Conservation (phyloP, 2,329 filamentous ascomycete species). For the Monilinia fructicola region DNA sequence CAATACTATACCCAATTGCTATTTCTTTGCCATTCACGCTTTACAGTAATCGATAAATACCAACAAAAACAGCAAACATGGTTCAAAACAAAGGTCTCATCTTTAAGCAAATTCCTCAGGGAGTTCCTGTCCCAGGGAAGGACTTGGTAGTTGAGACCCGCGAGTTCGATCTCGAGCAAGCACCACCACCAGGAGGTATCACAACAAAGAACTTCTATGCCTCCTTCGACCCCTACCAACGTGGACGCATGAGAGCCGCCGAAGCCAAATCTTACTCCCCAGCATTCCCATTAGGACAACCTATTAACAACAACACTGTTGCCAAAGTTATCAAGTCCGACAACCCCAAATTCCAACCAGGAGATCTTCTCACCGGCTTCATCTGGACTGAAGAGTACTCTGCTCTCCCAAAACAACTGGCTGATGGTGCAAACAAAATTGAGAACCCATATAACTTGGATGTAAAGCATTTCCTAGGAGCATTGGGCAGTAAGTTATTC, state of each 20-base stretch:
- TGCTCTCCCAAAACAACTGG: constrained; percentile 47
- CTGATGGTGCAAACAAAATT: constrained; percentile 51
- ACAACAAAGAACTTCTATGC: constrained; percentile 66
- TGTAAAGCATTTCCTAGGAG: constrained; percentile 66
- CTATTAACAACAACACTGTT: constrained; percentile 64
- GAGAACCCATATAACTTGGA: constrained; percentile 70
- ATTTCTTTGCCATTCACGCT: neutral
- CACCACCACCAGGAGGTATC: constrained; percentile 64
- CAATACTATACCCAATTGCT: constrained; percentile 10
- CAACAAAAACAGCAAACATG: constrained; percentile 38
- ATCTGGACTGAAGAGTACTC: constrained; percentile 70
- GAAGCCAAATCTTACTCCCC: constrained; percentile 65
- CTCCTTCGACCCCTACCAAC: constrained; percentile 79
- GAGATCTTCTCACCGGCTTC: constrained; percentile 62
- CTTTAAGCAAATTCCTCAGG: constrained; percentile 68
- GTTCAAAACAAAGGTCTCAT: constrained; percentile 71
- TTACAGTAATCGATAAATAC: neutral
- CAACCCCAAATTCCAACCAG: constrained; percentile 59
- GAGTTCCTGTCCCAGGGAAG: constrained; percentile 67
- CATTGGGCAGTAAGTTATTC: constrained; percentile 56
- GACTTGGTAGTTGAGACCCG: constrained; percentile 66
- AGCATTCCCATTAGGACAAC: constrained; percentile 59
- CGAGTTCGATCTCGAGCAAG: constrained; percentile 63
- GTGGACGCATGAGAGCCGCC: constrained; percentile 71
- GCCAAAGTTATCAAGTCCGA: constrained; percentile 71